Base-by-base conservation (phyloP, 768 basidiomycete genomes). In the Calocybe cyanea region DNA sequence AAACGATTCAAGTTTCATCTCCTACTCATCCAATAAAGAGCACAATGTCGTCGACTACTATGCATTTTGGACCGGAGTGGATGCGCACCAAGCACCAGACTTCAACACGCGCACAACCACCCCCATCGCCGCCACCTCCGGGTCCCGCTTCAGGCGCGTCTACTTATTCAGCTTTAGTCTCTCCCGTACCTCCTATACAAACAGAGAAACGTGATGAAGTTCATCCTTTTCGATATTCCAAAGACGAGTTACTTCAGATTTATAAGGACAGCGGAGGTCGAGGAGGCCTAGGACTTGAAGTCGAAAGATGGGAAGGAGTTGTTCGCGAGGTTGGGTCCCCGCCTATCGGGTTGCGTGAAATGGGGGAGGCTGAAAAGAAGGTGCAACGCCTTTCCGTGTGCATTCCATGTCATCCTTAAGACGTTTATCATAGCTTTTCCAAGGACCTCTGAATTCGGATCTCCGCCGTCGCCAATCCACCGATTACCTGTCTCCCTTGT, bases 51-150 rank as follows among this genome's bases (percentile, higher is more conserved):
- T 69, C 73, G 50, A 70, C 86, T 52, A 83, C 87, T 9, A 86
- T 92, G 81, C 89, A 91, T 64, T 92, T 92, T 73, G 89, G 87
- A 59, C 89, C 89, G 38, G 89, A 92, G 68, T 92, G 89, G 89
- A 91, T 92, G 89, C 81, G 89, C 58, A 77, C 82, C 54, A 90
- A 90, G 69, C 79, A 77, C 51, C 78, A 80, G 46, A 64, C 74
- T 37, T 63, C 75, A 36, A 55, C 74, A 50, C 80, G 75, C 59
- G 65, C 72, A 34, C 81, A 73, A 52, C 72, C 63, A 41, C 76
- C 78, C 40, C 74, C 85, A 13, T 75, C 86, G 1, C 78, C 85
- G 19, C 83, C 83, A 21, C 77, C 77, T 20, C 53, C 63, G 24
- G 63, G 62, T 54, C 64, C 64, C 43, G 64, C 65, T 43, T 72